phyloP scores from a whole-genome alignment of 2,329 filamentous ascomycete genomes.

The Metarhizium sp. region DNA sequence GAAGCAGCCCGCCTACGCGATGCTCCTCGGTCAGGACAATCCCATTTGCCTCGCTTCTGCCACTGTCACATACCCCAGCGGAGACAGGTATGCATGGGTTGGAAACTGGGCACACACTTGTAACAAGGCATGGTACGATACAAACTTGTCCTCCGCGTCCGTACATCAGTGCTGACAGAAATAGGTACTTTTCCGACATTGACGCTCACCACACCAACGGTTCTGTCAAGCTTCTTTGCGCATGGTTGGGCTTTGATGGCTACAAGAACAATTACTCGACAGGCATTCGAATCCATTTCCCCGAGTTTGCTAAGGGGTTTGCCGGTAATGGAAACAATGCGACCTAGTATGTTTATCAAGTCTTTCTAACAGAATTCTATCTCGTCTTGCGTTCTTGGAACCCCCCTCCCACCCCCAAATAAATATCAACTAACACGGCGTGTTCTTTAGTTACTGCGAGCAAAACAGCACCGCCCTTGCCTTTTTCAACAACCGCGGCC shows the following conservation, averaged over 20 bases:
- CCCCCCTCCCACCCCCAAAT: not conserved
- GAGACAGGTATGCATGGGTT: too few species aligned
- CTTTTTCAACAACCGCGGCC: not conserved
- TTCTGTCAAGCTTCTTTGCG: conserved; percentile 1
- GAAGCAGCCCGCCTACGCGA: too few species aligned
- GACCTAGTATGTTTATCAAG: not conserved
- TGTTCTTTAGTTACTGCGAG: not conserved
- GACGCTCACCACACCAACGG: not conserved
- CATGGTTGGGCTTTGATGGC: not conserved
- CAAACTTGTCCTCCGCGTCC: too few species aligned
- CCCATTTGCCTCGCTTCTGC: too few species aligned
- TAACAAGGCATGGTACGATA: too few species aligned
- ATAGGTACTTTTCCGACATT: conserved; percentile 5
- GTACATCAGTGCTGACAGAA: not conserved
- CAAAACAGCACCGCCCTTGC: not conserved
- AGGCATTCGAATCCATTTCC: conserved; percentile 2
- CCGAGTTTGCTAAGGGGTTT: not conserved
- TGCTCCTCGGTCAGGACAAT: too few species aligned
- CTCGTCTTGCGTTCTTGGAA: too few species aligned
- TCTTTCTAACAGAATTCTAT: too few species aligned
- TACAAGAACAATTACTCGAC: not conserved
- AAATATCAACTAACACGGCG: not conserved
- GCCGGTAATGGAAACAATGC: not conserved
- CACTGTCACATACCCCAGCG: too few species aligned
- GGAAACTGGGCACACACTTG: too few species aligned